phyloP scores from a whole-genome alignment of 371 early-diverging fungal species.

The Synchytrium microbalum region DNA sequence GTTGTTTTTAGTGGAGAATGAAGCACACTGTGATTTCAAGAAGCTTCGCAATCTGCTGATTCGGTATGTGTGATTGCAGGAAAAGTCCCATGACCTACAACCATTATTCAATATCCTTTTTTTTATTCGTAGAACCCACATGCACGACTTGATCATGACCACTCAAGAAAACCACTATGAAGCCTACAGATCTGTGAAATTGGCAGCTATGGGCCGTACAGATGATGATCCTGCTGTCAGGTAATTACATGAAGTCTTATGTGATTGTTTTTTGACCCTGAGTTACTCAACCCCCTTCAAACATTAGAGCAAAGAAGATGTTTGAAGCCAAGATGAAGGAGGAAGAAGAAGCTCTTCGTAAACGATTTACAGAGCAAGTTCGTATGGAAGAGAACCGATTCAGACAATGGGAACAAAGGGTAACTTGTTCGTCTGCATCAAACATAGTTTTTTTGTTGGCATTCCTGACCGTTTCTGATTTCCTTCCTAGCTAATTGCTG shows the following conservation, averaged over 20 bases:
- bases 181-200: slow-evolving; percentile 29
- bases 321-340: slow-evolving; percentile 81
- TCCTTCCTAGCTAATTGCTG: slow-evolving; percentile 67
- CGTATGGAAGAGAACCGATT: slow-evolving; percentile 89
- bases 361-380: slow-evolving; percentile 91
- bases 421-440: slow-evolving; percentile 21
- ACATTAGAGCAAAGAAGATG: slow-evolving; percentile 62
- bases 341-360: slow-evolving; percentile 87
- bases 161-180: slow-evolving; percentile 41
- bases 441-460: neutral
- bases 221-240: slow-evolving; percentile 20
- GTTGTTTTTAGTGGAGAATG: slow-evolving; percentile 47
- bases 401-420: slow-evolving; percentile 94
- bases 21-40: slow-evolving; percentile 53
- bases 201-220: slow-evolving; percentile 54
- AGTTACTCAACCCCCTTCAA: slow-evolving; percentile 31
- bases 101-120: too few species aligned
- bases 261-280: too few species aligned
- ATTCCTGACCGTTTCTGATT: slow-evolving; percentile 6
- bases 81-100: too few species aligned
- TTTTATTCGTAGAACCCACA: slow-evolving; percentile 55
- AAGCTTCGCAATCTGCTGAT: slow-evolving; percentile 74
- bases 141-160: slow-evolving; percentile 44
- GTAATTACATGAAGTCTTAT: neutral
- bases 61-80: too few species aligned